Evolutionary conservation across 1,284 basidiomycete genomes (phyloP), one percentile per base, ranked within the genome.

Genomic region (Pterulicium gracile): DNA sequence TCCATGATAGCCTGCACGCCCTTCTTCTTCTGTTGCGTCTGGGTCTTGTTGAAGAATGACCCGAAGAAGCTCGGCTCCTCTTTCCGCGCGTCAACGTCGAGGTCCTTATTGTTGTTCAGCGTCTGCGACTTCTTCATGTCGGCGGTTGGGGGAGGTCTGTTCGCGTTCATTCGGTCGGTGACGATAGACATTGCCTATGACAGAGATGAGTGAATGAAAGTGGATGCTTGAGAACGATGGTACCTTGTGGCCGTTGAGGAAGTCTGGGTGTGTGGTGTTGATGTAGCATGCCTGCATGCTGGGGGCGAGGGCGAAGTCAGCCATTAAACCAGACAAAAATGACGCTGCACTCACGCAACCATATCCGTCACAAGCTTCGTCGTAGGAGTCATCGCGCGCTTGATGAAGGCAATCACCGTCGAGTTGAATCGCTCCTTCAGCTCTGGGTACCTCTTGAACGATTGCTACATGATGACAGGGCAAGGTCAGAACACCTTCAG

Each of bases 241-340:
- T 51, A 74, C 82, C 67, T 86, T 92, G 69, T 98, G 95, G 27
- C 95, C 96, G 52, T 82, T 89, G 61, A 98, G 77, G 69, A 98
- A 98, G 68, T 98, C 95, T 1, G 95, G 95, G 62, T 98, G 95
- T 2, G 93, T 97, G n/a, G 94, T 97, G 70, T 98, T 98, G 58
- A 98, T 84, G 62, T 97, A 97, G 62, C 90, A 93, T 34, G 93
- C 88, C 70, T 97, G 93, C 90, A 95, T 95, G 40, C 86, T 90
- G 48, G 22, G 41, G 36, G 15, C 5, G 27, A n/a, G n/a, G n/a
- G n/a, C n/a, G 46, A 54, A 7, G 19, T 43, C 45, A 39, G 58
- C 45, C 18, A 44, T 45, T 35, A 23, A 39, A 34, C 21, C 34
- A 48, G 4, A 14, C 17, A 40, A 21, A 34, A 24, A 24, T n/a